A percentile compares a stretch with the other conserved stretches of the same genome.
phyloP scores from a whole-genome alignment of 202 grass and related monocot genomes.

The Carex sylvatica region DNA sequence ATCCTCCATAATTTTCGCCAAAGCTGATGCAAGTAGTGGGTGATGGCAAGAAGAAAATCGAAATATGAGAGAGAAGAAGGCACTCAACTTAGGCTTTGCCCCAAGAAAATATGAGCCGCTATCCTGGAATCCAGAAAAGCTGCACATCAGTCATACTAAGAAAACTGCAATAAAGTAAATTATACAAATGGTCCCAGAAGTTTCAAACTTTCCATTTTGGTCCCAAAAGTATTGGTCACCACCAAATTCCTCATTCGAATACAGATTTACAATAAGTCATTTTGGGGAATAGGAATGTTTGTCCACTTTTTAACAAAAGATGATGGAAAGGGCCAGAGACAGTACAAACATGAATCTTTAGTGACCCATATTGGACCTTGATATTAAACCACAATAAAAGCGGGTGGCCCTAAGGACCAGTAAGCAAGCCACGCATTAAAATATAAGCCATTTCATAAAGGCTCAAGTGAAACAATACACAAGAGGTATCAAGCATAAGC shows the following conservation, averaged over 20 bases:
- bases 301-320: not conserved
- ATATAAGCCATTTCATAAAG: not conserved
- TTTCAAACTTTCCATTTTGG: not conserved
- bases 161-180: not conserved
- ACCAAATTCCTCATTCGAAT: not conserved
- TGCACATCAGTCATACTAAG: not conserved
- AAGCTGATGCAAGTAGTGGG: conserved; percentile 88
- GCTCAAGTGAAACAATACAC: not conserved
- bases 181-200: not conserved
- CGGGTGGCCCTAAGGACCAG: not conserved
- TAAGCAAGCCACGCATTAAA: not conserved
- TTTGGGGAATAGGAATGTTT: not conserved
- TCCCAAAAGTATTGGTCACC: not conserved
- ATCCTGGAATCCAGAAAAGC: conserved; percentile 63
- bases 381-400: not conserved
- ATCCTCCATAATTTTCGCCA: conserved; percentile 96
- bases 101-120: conserved; percentile 86
- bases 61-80: conserved; percentile 97
- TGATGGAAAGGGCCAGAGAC: not conserved
- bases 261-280: not conserved
- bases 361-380: not conserved
- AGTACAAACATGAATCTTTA: not conserved
- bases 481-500: not conserved
- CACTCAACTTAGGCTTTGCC: conserved; percentile 88
- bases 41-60: conserved; percentile 98